A percentile compares a stretch with the other conserved stretches of the same genome.
phyloP scores from a whole-genome alignment of 805 yeast genomes.

The Ogataea nakhonphanomensis region DNA sequence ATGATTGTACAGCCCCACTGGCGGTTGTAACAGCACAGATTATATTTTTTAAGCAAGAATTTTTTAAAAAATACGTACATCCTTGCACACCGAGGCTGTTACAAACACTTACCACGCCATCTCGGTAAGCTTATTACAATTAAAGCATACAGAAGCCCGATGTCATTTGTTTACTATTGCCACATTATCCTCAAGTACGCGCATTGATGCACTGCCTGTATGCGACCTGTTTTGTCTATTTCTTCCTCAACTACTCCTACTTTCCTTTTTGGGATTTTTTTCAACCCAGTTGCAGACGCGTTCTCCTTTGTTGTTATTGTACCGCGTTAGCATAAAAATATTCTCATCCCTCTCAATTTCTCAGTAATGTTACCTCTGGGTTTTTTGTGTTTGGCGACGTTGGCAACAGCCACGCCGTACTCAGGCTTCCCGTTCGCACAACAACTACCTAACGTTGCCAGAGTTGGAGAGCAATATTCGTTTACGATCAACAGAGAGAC shows the following conservation, averaged over 20 bases:
- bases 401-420: conserved; percentile 43
- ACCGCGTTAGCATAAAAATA: conserved; percentile 11
- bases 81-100: conserved; percentile 4
- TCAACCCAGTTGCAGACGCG: conserved; percentile 6
- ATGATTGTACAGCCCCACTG: conserved; percentile 12
- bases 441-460: conserved; percentile 87
- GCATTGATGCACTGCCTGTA: background rate
- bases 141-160: no score
- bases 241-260: conserved; percentile 1
- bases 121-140: background rate
- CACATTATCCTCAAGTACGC: background rate
- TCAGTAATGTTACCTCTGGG: conserved; percentile 9
- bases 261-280: conserved; percentile 6
- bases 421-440: conserved; percentile 74
- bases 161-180: no score
- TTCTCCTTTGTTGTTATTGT: conserved; percentile 1
- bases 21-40: conserved; percentile 14
- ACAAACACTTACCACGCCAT: background rate
- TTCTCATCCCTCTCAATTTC: conserved; percentile 8
- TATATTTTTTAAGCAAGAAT: conserved; percentile 5
- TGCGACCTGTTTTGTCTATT: background rate
- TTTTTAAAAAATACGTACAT: conserved; percentile 1
- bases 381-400: conserved; percentile 6
- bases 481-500: conserved; percentile 74
- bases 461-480: conserved; percentile 55